Base-by-base conservation (phyloP, 106 monocot genomes). In the Acorus calamus region DNA sequence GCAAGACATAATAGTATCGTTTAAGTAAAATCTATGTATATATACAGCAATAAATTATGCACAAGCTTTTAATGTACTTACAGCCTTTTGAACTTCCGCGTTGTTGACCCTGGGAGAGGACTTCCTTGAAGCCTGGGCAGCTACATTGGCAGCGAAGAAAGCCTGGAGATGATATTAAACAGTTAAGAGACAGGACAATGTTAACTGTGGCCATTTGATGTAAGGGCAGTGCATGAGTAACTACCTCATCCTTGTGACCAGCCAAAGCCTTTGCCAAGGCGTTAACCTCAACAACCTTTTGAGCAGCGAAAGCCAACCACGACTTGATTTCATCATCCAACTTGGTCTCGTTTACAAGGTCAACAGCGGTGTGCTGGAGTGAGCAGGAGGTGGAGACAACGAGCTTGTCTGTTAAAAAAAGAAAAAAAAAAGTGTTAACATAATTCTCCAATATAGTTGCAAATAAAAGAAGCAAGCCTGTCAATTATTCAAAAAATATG, bases 11-110 rank as follows among this genome's bases (percentile, higher is more conserved):
- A 46, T n/a, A 12, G 64, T 47, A 41, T 28, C 28, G 28, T 1
- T 28, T 28, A 63, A 68, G 42, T 78, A 67, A 2, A 66, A 60
- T 46, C 28, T 28, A 1, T 45, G 60, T 45, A n/a, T 28, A 28
- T 28, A 28, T 28, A 28, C 28, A 61, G 43, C 10, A 61, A 61
- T 46, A 9, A 44, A 2, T 2, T 43, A 49, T 13, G 4, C 14
- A 5, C 45, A 50, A 14, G 4, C 49, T 45, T 70, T 3, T 61
- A 4, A 58, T 48, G 10, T 60, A 64, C 78, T 65, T 64, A 79
- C 78, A 79, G 68, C 73, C 58, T 79, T 73, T 54, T 79, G 78
- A 65, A 79, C 78, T 48, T 69, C 78, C 49, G 68, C 53, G 12
- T 79, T 73, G 43, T 49, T 79, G 14, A 50, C 46, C 48, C 49